Evolutionary conservation across 2,329 filamentous ascomycete genomes (phyloP).

Genomic region (Pseudogymnoascus pannorum): DNA sequence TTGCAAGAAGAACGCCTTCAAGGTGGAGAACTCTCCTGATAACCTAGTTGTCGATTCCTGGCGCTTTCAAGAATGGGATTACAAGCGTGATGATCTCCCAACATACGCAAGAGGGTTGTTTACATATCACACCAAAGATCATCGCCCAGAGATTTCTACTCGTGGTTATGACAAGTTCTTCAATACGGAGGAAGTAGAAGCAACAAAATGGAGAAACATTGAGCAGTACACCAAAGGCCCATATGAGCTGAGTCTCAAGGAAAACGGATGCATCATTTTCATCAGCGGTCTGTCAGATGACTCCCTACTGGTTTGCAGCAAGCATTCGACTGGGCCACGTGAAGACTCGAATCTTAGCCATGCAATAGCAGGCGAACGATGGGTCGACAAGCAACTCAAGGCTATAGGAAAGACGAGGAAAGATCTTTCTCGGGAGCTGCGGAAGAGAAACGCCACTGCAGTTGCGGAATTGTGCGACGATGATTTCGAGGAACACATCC

Average conservation of each 20-base stretch:
- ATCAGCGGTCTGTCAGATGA: slow-evolving; percentile 85
- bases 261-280: slow-evolving; percentile 99
- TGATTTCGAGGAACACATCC: slow-evolving; percentile 90
- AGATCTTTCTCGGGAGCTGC: slow-evolving; percentile 70
- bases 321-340: slow-evolving; percentile 88
- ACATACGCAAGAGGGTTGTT: slow-evolving; percentile 93
- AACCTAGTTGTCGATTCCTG: slow-evolving; percentile 76
- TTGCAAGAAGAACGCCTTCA: slow-evolving; percentile 74
- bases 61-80: slow-evolving; percentile 92
- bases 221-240: slow-evolving; percentile 69
- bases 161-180: slow-evolving; percentile 99
- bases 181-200: slow-evolving; percentile 75
- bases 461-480: slow-evolving; percentile 97
- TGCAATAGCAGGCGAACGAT: slow-evolving; percentile 72
- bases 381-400: slow-evolving; percentile 72
- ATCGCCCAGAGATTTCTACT: slow-evolving; percentile 69
- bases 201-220: slow-evolving; percentile 79
- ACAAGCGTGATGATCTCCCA: slow-evolving; percentile 78
- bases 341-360: slow-evolving; percentile 68
- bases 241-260: slow-evolving; percentile 93
- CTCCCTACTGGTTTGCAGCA: slow-evolving; percentile 92
- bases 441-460: slow-evolving; percentile 79
- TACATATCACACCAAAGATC: slow-evolving; percentile 62
- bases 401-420: slow-evolving; percentile 69
- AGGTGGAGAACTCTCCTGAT: slow-evolving; percentile 54